phyloP scores from a whole-genome alignment of 2,329 filamentous ascomycete species.

The Drechslera avenae region DNA sequence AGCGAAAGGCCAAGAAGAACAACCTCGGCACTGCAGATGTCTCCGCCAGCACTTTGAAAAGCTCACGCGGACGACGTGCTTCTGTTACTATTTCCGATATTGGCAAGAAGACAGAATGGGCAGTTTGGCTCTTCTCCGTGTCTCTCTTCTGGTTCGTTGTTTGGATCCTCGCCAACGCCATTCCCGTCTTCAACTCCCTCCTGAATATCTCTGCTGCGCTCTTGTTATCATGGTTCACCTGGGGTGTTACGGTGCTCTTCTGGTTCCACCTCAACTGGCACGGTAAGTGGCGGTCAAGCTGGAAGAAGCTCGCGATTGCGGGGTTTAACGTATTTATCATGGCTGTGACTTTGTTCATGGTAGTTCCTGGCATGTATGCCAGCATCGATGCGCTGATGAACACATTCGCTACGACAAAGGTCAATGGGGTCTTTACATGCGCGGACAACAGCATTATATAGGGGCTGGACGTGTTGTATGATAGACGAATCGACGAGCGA shows the following conservation, averaged over 20 bases:
- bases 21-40: slow-evolving; percentile 4
- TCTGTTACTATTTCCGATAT: slow-evolving; percentile 19
- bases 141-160: slow-evolving; percentile 34
- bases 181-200: slow-evolving; percentile 34
- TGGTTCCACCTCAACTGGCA: slow-evolving; percentile 39
- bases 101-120: slow-evolving; percentile 25
- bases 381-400: slow-evolving; percentile 28
- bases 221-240: slow-evolving; percentile 36
- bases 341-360: slow-evolving; percentile 29
- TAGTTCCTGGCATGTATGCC: slow-evolving; percentile 35
- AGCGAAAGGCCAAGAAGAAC: slow-evolving; percentile 20
- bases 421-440: slow-evolving; percentile 38
- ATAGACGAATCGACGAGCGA: not conserved
- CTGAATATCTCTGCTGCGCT: slow-evolving; percentile 35
- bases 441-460: slow-evolving; percentile 33
- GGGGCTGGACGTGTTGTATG: not conserved
- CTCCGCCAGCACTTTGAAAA: slow-evolving; percentile 13
- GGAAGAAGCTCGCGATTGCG: slow-evolving; percentile 28
- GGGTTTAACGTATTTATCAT: slow-evolving; percentile 31
- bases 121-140: slow-evolving; percentile 31
- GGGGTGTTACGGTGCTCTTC: slow-evolving; percentile 36
- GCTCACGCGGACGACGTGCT: slow-evolving; percentile 22
- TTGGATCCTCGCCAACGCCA: slow-evolving; percentile 37
- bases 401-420: slow-evolving; percentile 32
- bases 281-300: slow-evolving; percentile 27